Evolutionary conservation across 768 basidiomycete genomes (phyloP).

Genomic region (Leccinum disarticulatum): DNA sequence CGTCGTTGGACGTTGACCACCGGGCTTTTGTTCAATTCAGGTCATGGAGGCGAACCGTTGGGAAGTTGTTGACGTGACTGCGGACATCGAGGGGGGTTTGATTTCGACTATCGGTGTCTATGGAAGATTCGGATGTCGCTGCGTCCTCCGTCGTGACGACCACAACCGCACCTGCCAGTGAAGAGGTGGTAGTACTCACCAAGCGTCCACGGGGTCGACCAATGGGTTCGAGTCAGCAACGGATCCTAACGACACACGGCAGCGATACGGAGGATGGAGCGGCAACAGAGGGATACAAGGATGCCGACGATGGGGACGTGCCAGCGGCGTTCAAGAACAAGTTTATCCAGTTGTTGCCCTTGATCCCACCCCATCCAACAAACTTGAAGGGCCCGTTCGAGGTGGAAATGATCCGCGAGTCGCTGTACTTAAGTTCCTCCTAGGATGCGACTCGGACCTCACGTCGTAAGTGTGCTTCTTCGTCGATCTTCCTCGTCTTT

Average conservation of each 20-base stretch:
- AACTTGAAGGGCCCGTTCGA: conserved; percentile 86
- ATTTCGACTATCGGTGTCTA: conserved; percentile 25
- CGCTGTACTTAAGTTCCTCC: conserved; percentile 88
- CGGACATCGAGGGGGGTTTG: conserved; percentile 35
- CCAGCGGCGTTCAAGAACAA: conserved; percentile 41
- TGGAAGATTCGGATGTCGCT: conserved; percentile 3
- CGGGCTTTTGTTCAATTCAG: conserved; percentile 31
- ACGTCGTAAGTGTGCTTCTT: neutral
- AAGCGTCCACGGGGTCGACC: conserved; percentile 23
- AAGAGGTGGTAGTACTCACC: neutral
- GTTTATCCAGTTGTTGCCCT: conserved; percentile 71
- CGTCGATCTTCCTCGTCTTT: neutral
- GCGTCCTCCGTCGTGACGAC: neutral
- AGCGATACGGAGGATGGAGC: neutral
- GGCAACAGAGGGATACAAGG: neutral
- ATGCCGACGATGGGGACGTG: conserved; percentile 17
- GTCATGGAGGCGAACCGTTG: conserved; percentile 62
- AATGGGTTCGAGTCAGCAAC: conserved; percentile 20
- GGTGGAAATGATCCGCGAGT: conserved; percentile 77
- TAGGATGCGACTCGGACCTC: conserved; percentile 32
- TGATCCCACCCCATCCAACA: conserved; percentile 79
- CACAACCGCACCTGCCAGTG: neutral
- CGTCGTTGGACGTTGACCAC: neutral
- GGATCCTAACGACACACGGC: conserved; percentile 6
- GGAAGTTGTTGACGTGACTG: conserved; percentile 37